Percentiles rank a stretch among this genome's conserved stretches.
phyloP scores from a whole-genome alignment of 805 yeast species.

The Saccharomycopsis fibuligera region DNA sequence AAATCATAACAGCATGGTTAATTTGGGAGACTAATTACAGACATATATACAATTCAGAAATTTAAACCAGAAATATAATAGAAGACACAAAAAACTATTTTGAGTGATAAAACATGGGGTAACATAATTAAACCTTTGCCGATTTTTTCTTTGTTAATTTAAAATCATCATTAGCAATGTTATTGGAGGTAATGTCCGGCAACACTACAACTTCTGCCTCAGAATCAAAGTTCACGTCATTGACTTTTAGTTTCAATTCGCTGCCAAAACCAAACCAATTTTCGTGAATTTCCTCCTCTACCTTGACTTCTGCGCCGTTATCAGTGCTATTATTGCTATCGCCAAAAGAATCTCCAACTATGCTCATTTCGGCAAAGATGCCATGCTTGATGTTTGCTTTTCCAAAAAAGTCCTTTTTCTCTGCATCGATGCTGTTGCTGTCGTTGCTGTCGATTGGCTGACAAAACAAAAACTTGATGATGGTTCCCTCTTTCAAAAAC shows the following conservation, averaged over 20 bases:
- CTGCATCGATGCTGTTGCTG: not conserved
- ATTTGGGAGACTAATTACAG: no score
- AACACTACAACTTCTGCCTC: slow-evolving; percentile 16
- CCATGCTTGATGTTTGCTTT: not conserved
- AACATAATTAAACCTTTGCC: no score
- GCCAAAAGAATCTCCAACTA: not conserved
- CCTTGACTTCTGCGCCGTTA: not conserved
- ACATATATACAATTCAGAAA: no score
- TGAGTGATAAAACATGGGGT: no score
- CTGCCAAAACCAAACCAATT: slow-evolving; percentile 20
- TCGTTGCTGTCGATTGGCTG: not conserved
- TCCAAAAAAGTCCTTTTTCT: not conserved
- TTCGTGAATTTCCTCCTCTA: not conserved
- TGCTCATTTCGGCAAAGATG: slow-evolving; percentile 6
- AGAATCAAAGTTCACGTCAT: slow-evolving; percentile 10
- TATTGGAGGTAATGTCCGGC: no score
- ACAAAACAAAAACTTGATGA: slow-evolving; percentile 10
- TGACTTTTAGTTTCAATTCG: slow-evolving; percentile 12
- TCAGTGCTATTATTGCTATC: not conserved
- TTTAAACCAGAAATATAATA: no score
- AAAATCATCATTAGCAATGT: no score
- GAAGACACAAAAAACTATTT: no score
- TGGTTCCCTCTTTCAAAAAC: slow-evolving; percentile 1
- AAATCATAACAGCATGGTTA: no score
- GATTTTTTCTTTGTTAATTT: no score